Percentiles rank a stretch among this genome's conserved stretches.
These are phyloP conservation scores for Diaporthe humulicola DNA, from an alignment of 2,329 filamentous ascomycete species.

Conservation along the genomic window DNA sequence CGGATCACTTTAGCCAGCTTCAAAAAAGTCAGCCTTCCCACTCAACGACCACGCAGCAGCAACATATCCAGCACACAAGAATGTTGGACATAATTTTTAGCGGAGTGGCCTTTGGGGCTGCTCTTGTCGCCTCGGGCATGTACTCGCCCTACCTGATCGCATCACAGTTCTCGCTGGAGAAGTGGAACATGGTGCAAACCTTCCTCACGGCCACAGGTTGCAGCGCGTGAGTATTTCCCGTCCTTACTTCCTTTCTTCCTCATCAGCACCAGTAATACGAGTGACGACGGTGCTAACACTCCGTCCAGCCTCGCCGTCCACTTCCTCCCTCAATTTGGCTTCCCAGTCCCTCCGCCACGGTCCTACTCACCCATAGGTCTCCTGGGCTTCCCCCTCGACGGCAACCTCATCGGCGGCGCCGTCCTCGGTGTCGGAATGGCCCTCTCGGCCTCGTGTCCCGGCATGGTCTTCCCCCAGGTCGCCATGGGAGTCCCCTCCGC, in stretches of 20 bases:
- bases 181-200: constrained; percentile 76
- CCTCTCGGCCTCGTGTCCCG: constrained; percentile 74
- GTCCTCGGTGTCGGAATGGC: constrained; percentile 77
- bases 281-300: neutral
- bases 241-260: neutral
- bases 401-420: constrained; percentile 74
- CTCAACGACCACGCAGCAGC: neutral
- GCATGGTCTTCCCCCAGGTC: constrained; percentile 73
- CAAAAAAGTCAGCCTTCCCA: neutral
- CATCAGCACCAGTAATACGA: neutral
- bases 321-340: constrained; percentile 57
- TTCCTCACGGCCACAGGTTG: constrained; percentile 74
- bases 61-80: neutral
- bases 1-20: neutral
- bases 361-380: constrained; percentile 65
- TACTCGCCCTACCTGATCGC: constrained; percentile 71
- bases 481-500: constrained; percentile 66
- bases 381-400: constrained; percentile 67
- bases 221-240: constrained; percentile 65
- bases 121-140: constrained; percentile 71
- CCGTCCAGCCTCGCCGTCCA: constrained; percentile 58
- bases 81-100: constrained; percentile 54
- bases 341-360: constrained; percentile 61
- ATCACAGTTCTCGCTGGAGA: constrained; percentile 69
- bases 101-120: constrained; percentile 72